Evolutionary conservation across 495 filamentous ascomycete species (phyloP).

Genomic region (Parathielavia appendiculata): DNA sequence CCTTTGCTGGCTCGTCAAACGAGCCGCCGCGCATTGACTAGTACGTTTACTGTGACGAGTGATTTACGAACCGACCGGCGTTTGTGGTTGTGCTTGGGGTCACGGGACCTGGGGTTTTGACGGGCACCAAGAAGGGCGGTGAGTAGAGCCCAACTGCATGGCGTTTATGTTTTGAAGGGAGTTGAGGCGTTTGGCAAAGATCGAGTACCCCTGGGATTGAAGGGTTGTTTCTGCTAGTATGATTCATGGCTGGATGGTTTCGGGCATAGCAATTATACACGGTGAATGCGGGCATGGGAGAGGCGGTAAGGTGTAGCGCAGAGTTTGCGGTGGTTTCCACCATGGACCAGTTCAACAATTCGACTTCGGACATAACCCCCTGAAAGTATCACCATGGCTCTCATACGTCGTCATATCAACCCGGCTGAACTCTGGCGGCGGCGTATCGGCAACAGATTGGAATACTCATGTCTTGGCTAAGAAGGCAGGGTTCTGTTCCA

Average conservation of each 20-base stretch:
- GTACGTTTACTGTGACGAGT: neutral
- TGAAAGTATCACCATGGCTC: neutral
- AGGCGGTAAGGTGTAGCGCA: too few species aligned
- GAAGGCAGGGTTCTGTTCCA: conserved; percentile 69
- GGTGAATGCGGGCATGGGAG: neutral
- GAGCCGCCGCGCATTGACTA: conserved; percentile 38
- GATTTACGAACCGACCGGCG: neutral
- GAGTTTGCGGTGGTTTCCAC: neutral
- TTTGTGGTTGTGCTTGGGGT: neutral
- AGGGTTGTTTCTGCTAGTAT: neutral
- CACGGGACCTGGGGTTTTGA: neutral
- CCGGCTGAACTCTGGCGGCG: too few species aligned
- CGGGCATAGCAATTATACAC: neutral
- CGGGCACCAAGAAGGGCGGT: neutral
- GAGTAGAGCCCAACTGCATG: neutral
- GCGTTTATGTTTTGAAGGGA: conserved; percentile 4
- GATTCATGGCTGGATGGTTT: neutral
- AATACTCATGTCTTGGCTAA: conserved; percentile 21
- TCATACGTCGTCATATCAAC: neutral
- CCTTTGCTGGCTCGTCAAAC: conserved; percentile 26
- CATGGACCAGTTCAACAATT: neutral
- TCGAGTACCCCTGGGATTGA: neutral
- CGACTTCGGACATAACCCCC: too few species aligned
- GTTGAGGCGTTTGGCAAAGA: conserved; percentile 6
- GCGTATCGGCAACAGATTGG: neutral